These are phyloP conservation scores for Fusarium vanettenii DNA, from an alignment of 2,329 filamentous ascomycete genomes.

Conservation along the genomic window DNA sequence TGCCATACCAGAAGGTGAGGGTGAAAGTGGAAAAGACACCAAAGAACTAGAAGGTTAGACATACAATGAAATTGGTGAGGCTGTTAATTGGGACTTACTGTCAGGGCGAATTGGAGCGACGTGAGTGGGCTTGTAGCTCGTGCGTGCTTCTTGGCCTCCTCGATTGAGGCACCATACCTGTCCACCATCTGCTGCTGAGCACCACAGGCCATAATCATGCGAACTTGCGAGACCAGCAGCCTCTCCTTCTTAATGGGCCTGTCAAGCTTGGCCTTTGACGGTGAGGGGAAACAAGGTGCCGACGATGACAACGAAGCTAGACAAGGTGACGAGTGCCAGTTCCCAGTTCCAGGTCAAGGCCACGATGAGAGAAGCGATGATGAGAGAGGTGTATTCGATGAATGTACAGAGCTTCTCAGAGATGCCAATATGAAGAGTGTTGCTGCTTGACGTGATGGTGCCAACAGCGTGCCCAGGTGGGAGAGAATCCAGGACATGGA, in stretches of 20 bases:
- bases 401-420: constrained; percentile 61
- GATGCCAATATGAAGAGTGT: constrained; percentile 65
- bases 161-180: constrained; percentile 51
- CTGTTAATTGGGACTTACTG: neutral
- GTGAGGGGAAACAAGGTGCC: constrained; percentile 48
- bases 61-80: too few species aligned
- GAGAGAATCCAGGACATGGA: constrained; percentile 61
- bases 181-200: constrained; percentile 50
- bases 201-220: constrained; percentile 57
- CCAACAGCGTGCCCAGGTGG: constrained; percentile 62
- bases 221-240: constrained; percentile 53
- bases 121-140: constrained; percentile 37
- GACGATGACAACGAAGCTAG: constrained; percentile 57
- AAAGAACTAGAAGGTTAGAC: constrained; percentile 1
- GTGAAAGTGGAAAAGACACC: constrained; percentile 4
- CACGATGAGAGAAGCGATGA: constrained; percentile 60
- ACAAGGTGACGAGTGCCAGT: constrained; percentile 62
- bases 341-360: constrained; percentile 64
- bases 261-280: constrained; percentile 46
- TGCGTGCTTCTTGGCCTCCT: constrained; percentile 49
- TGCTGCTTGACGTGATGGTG: constrained; percentile 63
- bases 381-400: constrained; percentile 53
- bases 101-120: constrained; percentile 40
- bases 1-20: constrained; percentile 27
- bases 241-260: constrained; percentile 48